Conservation (phyloP, 768 basidiomycete species). For the Lactarius hatsudake region DNA sequence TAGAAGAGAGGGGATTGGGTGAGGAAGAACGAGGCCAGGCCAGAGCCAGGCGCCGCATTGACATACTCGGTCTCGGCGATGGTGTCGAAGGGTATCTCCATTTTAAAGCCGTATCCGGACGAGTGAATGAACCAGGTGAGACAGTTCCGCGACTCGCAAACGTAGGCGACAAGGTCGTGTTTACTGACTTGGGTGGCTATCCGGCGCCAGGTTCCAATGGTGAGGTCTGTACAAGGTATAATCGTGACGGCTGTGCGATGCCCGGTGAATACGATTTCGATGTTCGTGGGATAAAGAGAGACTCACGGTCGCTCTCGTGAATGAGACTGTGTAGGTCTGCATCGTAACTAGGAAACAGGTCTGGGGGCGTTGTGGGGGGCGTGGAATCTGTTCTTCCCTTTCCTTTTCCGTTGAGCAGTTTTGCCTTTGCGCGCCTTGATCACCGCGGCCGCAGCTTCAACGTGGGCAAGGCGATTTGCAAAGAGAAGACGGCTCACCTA, state of each 20-base stretch:
- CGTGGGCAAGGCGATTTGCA: constrained; percentile 11
- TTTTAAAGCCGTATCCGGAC: constrained; percentile 73
- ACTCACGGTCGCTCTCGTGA: constrained; percentile 75
- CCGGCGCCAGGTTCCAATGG: constrained; percentile 77
- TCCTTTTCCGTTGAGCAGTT: constrained; percentile 60
- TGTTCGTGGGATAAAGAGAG: neutral
- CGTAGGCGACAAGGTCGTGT: constrained; percentile 73
- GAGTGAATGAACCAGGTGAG: constrained; percentile 80
- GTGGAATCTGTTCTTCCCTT: constrained; percentile 40
- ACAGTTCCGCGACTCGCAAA: constrained; percentile 62
- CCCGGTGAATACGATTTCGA: neutral
- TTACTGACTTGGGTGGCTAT: constrained; percentile 53
- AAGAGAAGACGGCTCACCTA: constrained; percentile 44
- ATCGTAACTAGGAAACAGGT: constrained; percentile 51
- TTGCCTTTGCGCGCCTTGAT: constrained; percentile 76
- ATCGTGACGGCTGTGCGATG: constrained; percentile 57
- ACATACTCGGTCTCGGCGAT: constrained; percentile 59
- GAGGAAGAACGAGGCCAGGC: constrained; percentile 60
- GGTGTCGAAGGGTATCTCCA: constrained; percentile 71
- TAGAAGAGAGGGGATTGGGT: constrained; percentile 69
- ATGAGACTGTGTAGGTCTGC: constrained; percentile 61
- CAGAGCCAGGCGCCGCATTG: constrained; percentile 52
- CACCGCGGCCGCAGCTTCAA: constrained; percentile 1
- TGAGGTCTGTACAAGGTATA: constrained; percentile 72
- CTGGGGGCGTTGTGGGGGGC: constrained; percentile 51